Evolutionary conservation across 106 monocot genomes (phyloP).

Genomic region (Xerophyta viscosa): DNA sequence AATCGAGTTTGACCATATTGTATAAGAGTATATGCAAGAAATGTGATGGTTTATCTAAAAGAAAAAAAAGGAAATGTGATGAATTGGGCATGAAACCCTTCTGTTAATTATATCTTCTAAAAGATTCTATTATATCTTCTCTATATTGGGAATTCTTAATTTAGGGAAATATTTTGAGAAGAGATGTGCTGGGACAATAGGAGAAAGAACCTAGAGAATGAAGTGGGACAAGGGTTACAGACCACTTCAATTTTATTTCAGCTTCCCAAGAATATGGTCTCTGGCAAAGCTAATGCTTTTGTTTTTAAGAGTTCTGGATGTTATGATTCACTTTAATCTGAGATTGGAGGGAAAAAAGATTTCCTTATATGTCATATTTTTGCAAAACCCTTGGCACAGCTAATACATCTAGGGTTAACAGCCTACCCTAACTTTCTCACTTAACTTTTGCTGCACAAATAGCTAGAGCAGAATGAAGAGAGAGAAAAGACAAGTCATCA

Average conservation of each 20-base stretch:
- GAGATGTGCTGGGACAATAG: conserved; percentile 24
- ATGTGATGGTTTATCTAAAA: too few species aligned
- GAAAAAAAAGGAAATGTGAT: too few species aligned
- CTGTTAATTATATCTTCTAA: neutral
- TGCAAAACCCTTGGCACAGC: conserved; percentile 1
- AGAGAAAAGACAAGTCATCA: neutral
- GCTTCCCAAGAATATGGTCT: conserved; percentile 15
- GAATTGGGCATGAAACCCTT: neutral
- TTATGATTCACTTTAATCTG: conserved; percentile 1
- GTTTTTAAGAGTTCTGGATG: conserved; percentile 26
- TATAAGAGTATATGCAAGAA: too few species aligned
- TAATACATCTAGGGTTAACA: conserved; percentile 1
- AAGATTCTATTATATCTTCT: conserved; percentile 9
- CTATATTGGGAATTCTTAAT: conserved; percentile 4
- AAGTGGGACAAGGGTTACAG: conserved; percentile 1
- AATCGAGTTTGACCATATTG: too few species aligned
- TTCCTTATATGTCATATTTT: neutral
- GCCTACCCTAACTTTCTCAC: neutral
- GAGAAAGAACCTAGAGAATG: conserved; percentile 34
- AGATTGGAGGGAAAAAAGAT: neutral
- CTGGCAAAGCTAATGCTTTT: conserved; percentile 18
- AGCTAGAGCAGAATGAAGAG: neutral
- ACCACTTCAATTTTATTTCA: conserved; percentile 2
- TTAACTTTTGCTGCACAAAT: too few species aligned
- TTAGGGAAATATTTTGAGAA: neutral